Evolutionary conservation across 768 basidiomycete species (phyloP).

Genomic region (Boletus subcaerulescens): DNA sequence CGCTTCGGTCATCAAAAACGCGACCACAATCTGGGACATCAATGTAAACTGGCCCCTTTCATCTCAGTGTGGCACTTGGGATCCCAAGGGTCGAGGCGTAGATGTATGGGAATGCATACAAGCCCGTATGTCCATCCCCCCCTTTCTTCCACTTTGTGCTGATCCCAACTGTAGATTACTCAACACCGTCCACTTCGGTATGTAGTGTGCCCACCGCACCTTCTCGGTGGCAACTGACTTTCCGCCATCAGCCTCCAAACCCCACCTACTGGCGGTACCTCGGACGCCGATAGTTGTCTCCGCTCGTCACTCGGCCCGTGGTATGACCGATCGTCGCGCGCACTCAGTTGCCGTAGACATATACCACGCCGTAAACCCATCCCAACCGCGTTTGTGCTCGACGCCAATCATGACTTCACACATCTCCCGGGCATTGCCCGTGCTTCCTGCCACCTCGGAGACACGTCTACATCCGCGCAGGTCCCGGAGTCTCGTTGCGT

Average conservation of each 20-base stretch:
- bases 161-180: slow-evolving; percentile 46
- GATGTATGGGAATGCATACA: slow-evolving; percentile 75
- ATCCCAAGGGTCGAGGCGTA: slow-evolving; percentile 60
- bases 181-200: slow-evolving; percentile 48
- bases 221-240: background rate
- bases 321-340: slow-evolving; percentile 2
- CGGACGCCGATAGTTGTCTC: slow-evolving; percentile 36
- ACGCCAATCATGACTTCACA: slow-evolving; percentile 6
- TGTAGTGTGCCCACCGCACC: slow-evolving; percentile 6
- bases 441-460: slow-evolving; percentile 5
- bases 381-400: slow-evolving; percentile 1
- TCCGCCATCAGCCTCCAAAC: slow-evolving; percentile 40
- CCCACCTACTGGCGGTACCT: slow-evolving; percentile 45
- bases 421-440: slow-evolving; percentile 1
- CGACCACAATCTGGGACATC: slow-evolving; percentile 68
- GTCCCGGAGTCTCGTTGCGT: slow-evolving; percentile 1
- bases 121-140: slow-evolving; percentile 46
- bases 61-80: slow-evolving; percentile 73
- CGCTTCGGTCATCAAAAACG: slow-evolving; percentile 49
- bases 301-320: background rate
- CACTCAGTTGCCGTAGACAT: slow-evolving; percentile 1
- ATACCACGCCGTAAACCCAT: background rate
- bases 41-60: slow-evolving; percentile 62
- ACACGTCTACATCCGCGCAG: slow-evolving; percentile 2
- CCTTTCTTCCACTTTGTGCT: background rate